Conservation (phyloP, 208 protist species). For the Plasmodiophora brassicae region DNA sequence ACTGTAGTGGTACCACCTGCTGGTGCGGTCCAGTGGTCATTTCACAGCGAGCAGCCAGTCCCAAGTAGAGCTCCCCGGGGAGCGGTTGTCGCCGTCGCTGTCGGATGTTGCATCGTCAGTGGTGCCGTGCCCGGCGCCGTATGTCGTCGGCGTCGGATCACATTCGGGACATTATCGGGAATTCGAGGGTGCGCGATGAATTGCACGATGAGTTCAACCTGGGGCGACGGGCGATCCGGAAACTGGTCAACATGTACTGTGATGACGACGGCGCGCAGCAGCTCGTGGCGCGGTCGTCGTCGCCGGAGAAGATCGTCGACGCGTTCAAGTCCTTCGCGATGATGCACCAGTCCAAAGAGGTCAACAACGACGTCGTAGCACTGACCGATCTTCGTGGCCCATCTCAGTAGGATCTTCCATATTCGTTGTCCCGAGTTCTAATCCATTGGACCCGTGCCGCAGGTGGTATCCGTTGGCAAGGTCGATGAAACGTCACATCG, state of each 20-base stretch:
- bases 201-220: background rate
- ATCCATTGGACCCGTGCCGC: too few relatives aligned
- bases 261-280: background rate
- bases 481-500: background rate
- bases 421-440: too few relatives aligned
- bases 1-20: too few relatives aligned
- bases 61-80: too few relatives aligned
- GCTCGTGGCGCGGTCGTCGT: background rate
- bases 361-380: background rate
- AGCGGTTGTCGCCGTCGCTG: too few relatives aligned
- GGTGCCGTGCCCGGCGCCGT: too few relatives aligned
- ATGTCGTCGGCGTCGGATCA: background rate
- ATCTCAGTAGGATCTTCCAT: too few relatives aligned
- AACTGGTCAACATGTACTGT: background rate
- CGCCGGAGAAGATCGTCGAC: background rate
- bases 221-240: background rate
- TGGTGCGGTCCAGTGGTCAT: too few relatives aligned
- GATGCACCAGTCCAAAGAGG: background rate
- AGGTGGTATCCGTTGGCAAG: slow-evolving; percentile 19
- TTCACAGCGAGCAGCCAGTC: too few relatives aligned
- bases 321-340: background rate
- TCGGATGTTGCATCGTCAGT: too few relatives aligned
- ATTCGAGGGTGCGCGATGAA: background rate
- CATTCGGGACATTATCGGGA: background rate
- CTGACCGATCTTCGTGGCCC: background rate